These are phyloP conservation scores for Ceraceosorus guamensis DNA, from an alignment of 1,284 basidiomycete species.

Conservation along the genomic window DNA sequence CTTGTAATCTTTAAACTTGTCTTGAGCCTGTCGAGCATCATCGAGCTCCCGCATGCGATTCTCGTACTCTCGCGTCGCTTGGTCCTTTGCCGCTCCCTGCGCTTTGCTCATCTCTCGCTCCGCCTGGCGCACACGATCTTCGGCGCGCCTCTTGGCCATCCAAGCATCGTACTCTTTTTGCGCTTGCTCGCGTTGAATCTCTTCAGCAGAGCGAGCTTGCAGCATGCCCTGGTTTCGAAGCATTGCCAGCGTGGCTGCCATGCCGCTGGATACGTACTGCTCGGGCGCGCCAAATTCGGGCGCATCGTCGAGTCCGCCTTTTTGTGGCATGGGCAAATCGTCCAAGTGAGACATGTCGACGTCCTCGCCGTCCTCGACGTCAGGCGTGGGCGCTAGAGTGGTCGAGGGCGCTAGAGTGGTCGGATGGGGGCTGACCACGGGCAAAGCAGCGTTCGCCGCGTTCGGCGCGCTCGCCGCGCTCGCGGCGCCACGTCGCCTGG, in stretches of 20 bases:
- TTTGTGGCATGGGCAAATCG: constrained; percentile 11
- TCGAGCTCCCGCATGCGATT: constrained; percentile 83
- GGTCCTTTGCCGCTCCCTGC: constrained; percentile 60
- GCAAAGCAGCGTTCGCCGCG: constrained; percentile 54
- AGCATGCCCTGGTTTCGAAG: constrained; percentile 88
- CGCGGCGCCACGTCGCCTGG: too few species aligned
- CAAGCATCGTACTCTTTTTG: constrained; percentile 83
- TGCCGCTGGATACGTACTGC: constrained; percentile 51
- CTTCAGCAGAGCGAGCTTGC: constrained; percentile 60
- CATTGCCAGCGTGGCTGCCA: constrained; percentile 79
- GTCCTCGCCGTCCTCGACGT: constrained; percentile 52
- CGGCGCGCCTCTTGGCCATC: constrained; percentile 74
- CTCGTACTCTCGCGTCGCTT: constrained; percentile 87
- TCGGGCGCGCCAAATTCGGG: constrained; percentile 11
- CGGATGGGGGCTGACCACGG: constrained; percentile 56
- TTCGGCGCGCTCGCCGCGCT: too few species aligned
- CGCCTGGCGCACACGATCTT: constrained; percentile 68
- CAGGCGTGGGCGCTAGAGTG: constrained; percentile 46
- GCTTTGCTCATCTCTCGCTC: constrained; percentile 56
- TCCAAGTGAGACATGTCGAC: constrained; percentile 52
- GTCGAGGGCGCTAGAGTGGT: constrained; percentile 5
- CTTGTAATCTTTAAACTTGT: constrained; percentile 86
- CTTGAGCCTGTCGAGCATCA: constrained; percentile 73
- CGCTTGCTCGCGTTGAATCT: constrained; percentile 67
- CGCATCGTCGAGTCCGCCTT: constrained; percentile 43